phyloP scores from a whole-genome alignment of 805 yeast genomes.

The Candida caryicola region DNA sequence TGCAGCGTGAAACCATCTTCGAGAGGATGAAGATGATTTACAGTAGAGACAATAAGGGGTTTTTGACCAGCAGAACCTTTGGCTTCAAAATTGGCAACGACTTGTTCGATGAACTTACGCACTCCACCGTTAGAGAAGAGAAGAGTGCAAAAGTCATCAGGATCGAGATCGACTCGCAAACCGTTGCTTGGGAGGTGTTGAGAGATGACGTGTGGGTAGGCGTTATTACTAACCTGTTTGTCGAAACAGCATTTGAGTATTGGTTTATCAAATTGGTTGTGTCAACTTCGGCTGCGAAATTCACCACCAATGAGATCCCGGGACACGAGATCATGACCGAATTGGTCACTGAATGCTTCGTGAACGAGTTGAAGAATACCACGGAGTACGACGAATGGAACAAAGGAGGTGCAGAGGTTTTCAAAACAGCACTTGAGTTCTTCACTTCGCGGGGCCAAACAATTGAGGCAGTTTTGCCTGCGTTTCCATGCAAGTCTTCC shows the following conservation, averaged over 20 bases:
- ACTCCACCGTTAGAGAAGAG: background rate
- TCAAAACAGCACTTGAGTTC: slow-evolving; percentile 41
- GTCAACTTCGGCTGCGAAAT: slow-evolving; percentile 17
- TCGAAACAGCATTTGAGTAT: slow-evolving; percentile 22
- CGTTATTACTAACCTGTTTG: slow-evolving; percentile 25
- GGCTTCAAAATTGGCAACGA: background rate
- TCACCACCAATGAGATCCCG: slow-evolving; percentile 6
- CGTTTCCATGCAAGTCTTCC: slow-evolving; percentile 65
- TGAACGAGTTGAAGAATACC: slow-evolving; percentile 45
- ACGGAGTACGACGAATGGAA: slow-evolving; percentile 50
- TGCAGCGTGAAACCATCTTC: slow-evolving; percentile 18
- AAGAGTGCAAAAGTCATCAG: slow-evolving; percentile 2
- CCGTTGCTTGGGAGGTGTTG: slow-evolving; percentile 20
- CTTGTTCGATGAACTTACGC: slow-evolving; percentile 1
- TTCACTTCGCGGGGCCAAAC: slow-evolving; percentile 48
- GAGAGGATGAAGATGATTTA: slow-evolving; percentile 28
- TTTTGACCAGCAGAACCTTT: slow-evolving; percentile 14
- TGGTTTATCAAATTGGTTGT: slow-evolving; percentile 34
- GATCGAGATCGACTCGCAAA: slow-evolving; percentile 2
- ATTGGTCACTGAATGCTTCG: slow-evolving; percentile 43
- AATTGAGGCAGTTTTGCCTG: slow-evolving; percentile 59
- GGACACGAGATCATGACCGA: slow-evolving; percentile 11
- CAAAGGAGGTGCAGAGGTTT: slow-evolving; percentile 41
- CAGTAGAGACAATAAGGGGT: slow-evolving; percentile 16
- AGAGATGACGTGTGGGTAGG: slow-evolving; percentile 23